phyloP scores from a whole-genome alignment of 768 basidiomycete genomes.

The Hericium coralloides region DNA sequence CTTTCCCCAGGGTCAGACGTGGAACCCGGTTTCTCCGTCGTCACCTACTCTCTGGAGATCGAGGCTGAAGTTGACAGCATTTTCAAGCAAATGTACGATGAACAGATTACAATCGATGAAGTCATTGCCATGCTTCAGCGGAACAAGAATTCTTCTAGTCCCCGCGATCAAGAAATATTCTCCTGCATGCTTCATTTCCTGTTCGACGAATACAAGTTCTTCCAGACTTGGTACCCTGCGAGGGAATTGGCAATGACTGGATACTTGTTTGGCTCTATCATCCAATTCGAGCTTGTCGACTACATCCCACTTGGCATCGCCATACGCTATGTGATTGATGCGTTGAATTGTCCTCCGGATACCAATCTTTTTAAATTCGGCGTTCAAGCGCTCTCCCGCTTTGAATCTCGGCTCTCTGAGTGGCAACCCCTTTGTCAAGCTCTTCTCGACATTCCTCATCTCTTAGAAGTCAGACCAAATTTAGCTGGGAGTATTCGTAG shows the following conservation, averaged over 20 bases:
- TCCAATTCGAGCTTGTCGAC: conserved; percentile 88
- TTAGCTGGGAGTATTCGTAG: conserved; percentile 63
- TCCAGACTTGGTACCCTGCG: conserved; percentile 91
- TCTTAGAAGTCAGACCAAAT: conserved; percentile 81
- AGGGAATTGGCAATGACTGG: conserved; percentile 95
- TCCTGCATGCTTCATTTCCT: conserved; percentile 99
- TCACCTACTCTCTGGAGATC: conserved; percentile 81
- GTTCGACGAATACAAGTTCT: conserved; percentile 99
- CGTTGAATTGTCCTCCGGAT: conserved; percentile 82
- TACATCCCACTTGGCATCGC: conserved; percentile 93
- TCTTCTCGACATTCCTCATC: conserved; percentile 76
- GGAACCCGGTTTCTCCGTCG: conserved; percentile 87
- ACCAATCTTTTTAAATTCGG: conserved; percentile 95
- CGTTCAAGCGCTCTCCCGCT: conserved; percentile 79
- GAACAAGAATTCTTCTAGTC: conserved; percentile 72
- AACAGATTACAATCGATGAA: conserved; percentile 89
- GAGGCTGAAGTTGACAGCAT: conserved; percentile 91
- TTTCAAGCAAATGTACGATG: conserved; percentile 98
- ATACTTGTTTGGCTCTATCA: conserved; percentile 91
- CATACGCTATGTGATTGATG: conserved; percentile 93
- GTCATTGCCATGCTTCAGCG: conserved; percentile 84
- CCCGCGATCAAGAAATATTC: conserved; percentile 90
- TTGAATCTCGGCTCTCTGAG: conserved; percentile 79
- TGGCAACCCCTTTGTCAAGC: conserved; percentile 92
- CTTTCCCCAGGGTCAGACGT: conserved; percentile 77